Base-by-base conservation (phyloP, 441 rosid species). In the Brassica balearica region DNA sequence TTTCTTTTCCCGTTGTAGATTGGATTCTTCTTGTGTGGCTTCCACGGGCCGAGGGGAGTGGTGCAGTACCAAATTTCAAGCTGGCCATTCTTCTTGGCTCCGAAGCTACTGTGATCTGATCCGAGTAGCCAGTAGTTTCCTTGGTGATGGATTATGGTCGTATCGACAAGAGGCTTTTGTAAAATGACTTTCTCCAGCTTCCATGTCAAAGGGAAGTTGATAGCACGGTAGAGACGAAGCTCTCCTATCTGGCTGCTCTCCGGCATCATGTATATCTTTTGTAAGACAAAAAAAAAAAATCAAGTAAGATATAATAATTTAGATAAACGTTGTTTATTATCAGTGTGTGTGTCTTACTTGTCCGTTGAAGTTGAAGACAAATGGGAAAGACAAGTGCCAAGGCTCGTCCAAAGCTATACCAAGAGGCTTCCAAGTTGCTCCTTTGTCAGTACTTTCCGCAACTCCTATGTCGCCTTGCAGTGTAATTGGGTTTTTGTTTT, bases 401-500 rank as follows among this genome's bases (percentile, higher is more conserved):
- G 90, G 86, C 86, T 96, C 99, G 75, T 96, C 97, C 86, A 96
- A 82, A 68, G 93, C 97, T 66, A 91, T 83, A 43, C 99, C 99
- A 80, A 96, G 81, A 75, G 89, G 95, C 72, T 92, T 82, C 99
- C 99, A 96, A 1, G 97, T 89, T 4, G 92, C 97, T 78, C 99
- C 97, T 55, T 88, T 86, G 36, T 96, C 97, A 2, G 75, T 69
- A 81, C 99, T 96, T 73, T 84, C 85, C 25, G 99, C 92, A 29
- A 90, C 98, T 69, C 91, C 99, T 69, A 96, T 94, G 76, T 96
- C 99, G 27, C 99, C 99, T 88, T 96, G 97, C 90, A 85, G 71
- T 25, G 98, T 94, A 22, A 87, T 76, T 2, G 96, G 88, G 81
- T 88, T 89, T 81, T 94, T 96, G 51, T 92, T 94, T 71, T 94